Evolutionary conservation across 805 yeast species (phyloP).

Genomic region (Yarrowia sp.): DNA sequence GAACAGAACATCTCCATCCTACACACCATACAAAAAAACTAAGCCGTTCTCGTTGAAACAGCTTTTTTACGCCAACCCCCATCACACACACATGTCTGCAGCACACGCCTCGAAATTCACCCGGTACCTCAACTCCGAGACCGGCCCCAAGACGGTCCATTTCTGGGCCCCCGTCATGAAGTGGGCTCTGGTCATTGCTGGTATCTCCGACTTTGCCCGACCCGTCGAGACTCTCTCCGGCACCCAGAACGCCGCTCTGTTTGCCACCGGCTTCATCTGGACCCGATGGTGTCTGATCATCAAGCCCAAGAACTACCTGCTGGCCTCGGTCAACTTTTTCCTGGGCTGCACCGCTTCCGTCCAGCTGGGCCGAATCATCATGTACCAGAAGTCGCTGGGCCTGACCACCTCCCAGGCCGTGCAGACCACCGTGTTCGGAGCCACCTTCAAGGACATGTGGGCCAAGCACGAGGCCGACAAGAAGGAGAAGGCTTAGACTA

Average conservation of each 20-base stretch:
- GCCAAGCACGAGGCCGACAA: conserved; percentile 36
- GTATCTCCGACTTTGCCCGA: conserved; percentile 81
- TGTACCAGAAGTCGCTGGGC: conserved; percentile 70
- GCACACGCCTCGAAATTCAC: conserved; percentile 54
- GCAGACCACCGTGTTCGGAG: conserved; percentile 37
- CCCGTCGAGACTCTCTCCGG: conserved; percentile 94
- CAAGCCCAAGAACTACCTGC: conserved; percentile 80
- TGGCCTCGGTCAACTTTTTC: conserved; percentile 95
- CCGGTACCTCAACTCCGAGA: conserved; percentile 79
- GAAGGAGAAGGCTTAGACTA: conserved; percentile 29
- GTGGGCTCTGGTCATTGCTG: conserved; percentile 94
- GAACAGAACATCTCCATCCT: background rate
- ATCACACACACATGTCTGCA: conserved; percentile 32
- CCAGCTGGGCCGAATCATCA: conserved; percentile 75
- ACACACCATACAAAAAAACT: background rate
- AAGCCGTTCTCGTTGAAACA: background rate
- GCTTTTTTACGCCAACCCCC: no score
- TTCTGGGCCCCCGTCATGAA: conserved; percentile 76
- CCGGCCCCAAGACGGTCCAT: conserved; percentile 97
- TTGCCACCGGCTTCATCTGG: conserved; percentile 95
- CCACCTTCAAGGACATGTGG: conserved; percentile 37
- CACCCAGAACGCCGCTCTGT: conserved; percentile 82
- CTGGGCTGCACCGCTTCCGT: conserved; percentile 87
- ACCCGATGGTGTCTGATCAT: conserved; percentile 98
- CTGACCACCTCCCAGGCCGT: conserved; percentile 28